Conservation (phyloP, 306 rosid genomes). For the Acacia confusa region DNA sequence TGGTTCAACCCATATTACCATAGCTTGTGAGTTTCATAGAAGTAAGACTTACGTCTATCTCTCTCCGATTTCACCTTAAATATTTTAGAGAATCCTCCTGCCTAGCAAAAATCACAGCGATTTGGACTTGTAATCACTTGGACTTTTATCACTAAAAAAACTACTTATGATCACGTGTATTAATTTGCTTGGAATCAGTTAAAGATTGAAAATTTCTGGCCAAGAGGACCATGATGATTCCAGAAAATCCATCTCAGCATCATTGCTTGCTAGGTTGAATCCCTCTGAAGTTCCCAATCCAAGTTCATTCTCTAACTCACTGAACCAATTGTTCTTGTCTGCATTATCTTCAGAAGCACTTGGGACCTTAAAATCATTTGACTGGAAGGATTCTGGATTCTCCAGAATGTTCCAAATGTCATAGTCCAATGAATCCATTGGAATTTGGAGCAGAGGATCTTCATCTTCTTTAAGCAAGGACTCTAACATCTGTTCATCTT, state of each 20-base stretch:
- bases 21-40: neutral
- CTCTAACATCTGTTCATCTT: neutral
- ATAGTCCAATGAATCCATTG: slow-evolving; percentile 45
- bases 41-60: neutral
- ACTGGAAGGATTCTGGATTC: slow-evolving; percentile 29
- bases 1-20: neutral
- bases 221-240: slow-evolving; percentile 42
- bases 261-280: slow-evolving; percentile 28
- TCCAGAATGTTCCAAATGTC: slow-evolving; percentile 74
- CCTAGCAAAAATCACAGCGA: slow-evolving; percentile 24
- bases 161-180: neutral
- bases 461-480: neutral
- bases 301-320: slow-evolving; percentile 60
- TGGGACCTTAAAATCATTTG: slow-evolving; percentile 35
- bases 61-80: neutral
- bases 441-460: slow-evolving; percentile 31
- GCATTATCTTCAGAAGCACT: slow-evolving; percentile 12
- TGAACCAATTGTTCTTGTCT: slow-evolving; percentile 53
- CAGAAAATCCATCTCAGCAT: slow-evolving; percentile 28
- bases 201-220: slow-evolving; percentile 35
- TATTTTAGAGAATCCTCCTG: neutral
- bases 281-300: slow-evolving; percentile 48
- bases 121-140: slow-evolving; percentile 12
- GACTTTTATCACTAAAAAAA: slow-evolving; percentile 6
- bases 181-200: neutral